Evolutionary conservation across 768 basidiomycete species (phyloP), one percentile per base, ranked within the genome.

Genomic region (Cyclocybe aegerita): DNA sequence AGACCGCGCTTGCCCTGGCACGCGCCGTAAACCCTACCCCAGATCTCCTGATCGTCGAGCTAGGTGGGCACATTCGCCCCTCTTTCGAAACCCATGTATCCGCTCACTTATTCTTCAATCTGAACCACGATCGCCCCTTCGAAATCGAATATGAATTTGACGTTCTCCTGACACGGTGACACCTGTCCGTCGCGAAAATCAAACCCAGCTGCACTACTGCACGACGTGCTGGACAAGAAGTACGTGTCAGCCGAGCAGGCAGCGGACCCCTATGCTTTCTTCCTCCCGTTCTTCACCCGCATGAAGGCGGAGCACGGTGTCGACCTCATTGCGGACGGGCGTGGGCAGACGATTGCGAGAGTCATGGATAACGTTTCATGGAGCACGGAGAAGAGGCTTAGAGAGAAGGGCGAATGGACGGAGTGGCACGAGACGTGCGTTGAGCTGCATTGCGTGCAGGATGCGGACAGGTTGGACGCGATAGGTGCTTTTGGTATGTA

Each of bases 201-300:
- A 23, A 23, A 23, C 49, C 33, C 53, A 80, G 86, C 88, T 30
- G 88, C 93, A n/a, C 78, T 96, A 35, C 79, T 95, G 39, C 93
- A 95, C 60, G 93, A 96, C 66, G 77, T 93, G 37, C 72, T 90
- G 32, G 90, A 92, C 77, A 90, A 88, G 71, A 92, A 93, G 73
- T 91, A 93, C 61, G 83, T 85, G 12, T 70, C 83, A 1, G 65
- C 74, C 9, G 74, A 73, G 48, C 66, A 80, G 58, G 78, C 81
- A 9, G 72, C 78, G 12, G 81, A 88, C 62, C 80, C 86, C 5
- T 82, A 81, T 66, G 67, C 71, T 48, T 88, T 80, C 61, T 86
- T 90, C 64, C 69, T 81, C 16, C 84, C 89, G 15, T 82, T 83
- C 65, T 89, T 88, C 63, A 55, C 71, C 47, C 67, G 65, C 4